Base-by-base conservation (phyloP, 371 early-diverging fungal genomes). In the Rhizopus sp. region DNA sequence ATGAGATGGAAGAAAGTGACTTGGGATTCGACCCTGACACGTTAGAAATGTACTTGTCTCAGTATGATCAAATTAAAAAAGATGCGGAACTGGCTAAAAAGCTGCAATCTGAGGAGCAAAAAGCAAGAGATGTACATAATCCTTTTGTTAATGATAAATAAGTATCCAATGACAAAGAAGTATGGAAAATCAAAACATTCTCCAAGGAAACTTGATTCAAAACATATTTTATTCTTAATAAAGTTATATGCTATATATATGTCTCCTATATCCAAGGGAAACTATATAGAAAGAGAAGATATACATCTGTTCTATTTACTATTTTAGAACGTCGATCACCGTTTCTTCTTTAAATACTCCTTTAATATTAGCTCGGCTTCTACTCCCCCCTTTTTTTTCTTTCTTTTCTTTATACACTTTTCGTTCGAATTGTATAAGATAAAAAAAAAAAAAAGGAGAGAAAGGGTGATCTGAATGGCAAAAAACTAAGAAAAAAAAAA, bases 51-150 rank as follows among this genome's bases (percentile, higher is more conserved):
- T 62, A 62, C 13, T 40, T 62, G 17, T 41, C 50, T 13, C 51
- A 55, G 40, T 64, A 59, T 32, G 56, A 67, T 34, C 67, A 67
- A 49, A 67, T 67, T 15, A 59, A 67, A 37, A 55, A 52, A 13
- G 67, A 67, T 57, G 63, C 67, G 39, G 37, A 62, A 35, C 40
- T 67, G 30, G 67, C 67, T 5, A 47, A 62, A 17, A 30, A 49
- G 9, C 45, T 67, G 12, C 67, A 67, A 17, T 41, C 38, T 3
- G 59, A 67, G 34, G 63, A 67, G 30, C 59, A 59, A 38, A 55
- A 59, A 38, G 63, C 59, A 15, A 51, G 59, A 23, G 59, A 62
- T 52, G 47, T 52, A 37, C 54, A 67, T 23, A 67, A 67, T 50
- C 67, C 67, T 0, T 67, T 67, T 51, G 32, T 65, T 9, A 48